Conservation (phyloP, 305 asterid genomes). For the Plantago coronopus region DNA sequence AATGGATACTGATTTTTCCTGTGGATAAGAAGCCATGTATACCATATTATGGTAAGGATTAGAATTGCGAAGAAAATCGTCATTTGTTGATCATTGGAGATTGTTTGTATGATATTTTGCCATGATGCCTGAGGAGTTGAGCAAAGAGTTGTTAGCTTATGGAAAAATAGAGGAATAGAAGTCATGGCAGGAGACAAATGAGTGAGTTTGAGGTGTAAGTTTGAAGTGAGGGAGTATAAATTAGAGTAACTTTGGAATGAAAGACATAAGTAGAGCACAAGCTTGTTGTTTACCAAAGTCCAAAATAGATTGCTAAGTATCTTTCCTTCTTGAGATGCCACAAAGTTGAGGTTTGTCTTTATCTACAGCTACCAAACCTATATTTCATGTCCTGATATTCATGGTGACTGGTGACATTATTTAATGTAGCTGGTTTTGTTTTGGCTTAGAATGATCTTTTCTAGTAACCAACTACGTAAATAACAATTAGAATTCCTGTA, state of each 20-base stretch:
- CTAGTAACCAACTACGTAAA: no score
- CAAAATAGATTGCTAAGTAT: neutral
- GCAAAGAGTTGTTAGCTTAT: neutral
- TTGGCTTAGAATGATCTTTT: no score
- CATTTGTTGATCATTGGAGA: neutral
- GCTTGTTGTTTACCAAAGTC: neutral
- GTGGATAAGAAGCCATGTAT: slow-evolving; percentile 11
- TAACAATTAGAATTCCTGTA: no score
- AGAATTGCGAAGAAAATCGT: slow-evolving; percentile 6
- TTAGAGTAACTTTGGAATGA: neutral
- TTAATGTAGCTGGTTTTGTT: no score
- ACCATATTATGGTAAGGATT: slow-evolving; percentile 24
- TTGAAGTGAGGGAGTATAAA: neutral
- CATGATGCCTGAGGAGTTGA: neutral
- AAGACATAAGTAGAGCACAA: neutral
- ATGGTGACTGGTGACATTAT: no score
- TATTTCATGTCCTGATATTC: no score
- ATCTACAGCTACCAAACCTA: neutral
- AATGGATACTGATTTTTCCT: slow-evolving; percentile 20
- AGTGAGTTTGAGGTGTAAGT: slow-evolving; percentile 1
- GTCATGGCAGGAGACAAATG: slow-evolving; percentile 6
- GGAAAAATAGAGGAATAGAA: neutral
- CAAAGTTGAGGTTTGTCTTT: neutral
- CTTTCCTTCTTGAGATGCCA: slow-evolving; percentile 2
- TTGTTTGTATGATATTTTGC: neutral